Percentiles rank a stretch among this genome's conserved stretches.
These are phyloP conservation scores for Alternaria alternata DNA, from an alignment of 2,329 filamentous ascomycete genomes.

Conservation along the genomic window DNA sequence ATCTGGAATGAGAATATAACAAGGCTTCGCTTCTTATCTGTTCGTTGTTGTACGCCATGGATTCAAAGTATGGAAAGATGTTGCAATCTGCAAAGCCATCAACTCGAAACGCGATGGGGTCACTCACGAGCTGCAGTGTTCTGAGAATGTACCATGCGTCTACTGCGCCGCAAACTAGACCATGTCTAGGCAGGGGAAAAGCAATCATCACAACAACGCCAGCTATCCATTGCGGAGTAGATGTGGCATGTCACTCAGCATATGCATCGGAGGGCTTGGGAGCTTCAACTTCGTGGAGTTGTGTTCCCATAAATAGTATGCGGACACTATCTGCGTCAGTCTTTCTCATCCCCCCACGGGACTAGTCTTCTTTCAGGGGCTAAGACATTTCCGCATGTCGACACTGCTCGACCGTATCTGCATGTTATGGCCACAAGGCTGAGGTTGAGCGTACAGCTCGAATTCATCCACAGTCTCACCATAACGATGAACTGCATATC, in stretches of 20 bases:
- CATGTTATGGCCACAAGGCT: neutral
- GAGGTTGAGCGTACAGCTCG: neutral
- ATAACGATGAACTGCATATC: neutral
- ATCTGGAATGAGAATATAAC: neutral
- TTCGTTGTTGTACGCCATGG: neutral
- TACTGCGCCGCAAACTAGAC: slow-evolving; percentile 3
- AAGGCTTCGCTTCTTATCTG: neutral
- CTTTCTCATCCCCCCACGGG: neutral
- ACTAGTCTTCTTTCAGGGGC: neutral
- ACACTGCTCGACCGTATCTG: neutral
- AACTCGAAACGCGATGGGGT: neutral
- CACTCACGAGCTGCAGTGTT: slow-evolving; percentile 4
- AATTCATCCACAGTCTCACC: neutral
- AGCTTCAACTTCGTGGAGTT: neutral
- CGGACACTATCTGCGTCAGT: neutral
- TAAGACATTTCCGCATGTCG: slow-evolving; percentile 2
- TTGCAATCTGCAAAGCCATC: neutral
- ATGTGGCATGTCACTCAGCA: neutral
- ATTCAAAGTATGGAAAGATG: neutral
- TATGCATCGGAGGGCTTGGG: neutral
- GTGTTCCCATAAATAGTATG: slow-evolving; percentile 1
- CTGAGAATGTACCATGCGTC: neutral
- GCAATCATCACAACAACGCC: neutral
- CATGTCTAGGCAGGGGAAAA: neutral
- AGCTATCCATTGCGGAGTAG: neutral